These are phyloP conservation scores for Talaromyces sp. DNA, from an alignment of 2,329 filamentous ascomycete genomes.

Conservation along the genomic window DNA sequence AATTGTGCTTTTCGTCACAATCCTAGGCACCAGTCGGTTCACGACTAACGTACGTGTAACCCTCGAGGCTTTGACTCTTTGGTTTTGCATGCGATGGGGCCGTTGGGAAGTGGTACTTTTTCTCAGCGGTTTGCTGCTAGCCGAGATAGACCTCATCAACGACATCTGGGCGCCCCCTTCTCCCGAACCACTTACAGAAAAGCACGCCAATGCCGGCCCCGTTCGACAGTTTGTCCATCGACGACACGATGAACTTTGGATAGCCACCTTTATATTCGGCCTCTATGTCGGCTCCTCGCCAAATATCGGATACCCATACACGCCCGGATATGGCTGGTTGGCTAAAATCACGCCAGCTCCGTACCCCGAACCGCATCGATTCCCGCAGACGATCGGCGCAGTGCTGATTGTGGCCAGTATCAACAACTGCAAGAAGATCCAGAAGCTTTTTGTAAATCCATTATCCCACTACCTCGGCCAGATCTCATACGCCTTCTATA, in stretches of 20 bases:
- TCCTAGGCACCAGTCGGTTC: conserved; percentile 36
- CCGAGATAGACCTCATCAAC: conserved; percentile 37
- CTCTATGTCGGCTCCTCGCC: conserved; percentile 40
- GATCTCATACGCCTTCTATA: conserved; percentile 44
- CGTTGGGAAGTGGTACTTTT: conserved; percentile 41
- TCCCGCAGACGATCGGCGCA: conserved; percentile 39
- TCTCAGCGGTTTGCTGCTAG: conserved; percentile 38
- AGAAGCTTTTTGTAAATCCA: conserved; percentile 35
- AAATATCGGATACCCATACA: conserved; percentile 33
- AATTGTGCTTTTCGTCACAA: conserved; percentile 37
- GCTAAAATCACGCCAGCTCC: conserved; percentile 33
- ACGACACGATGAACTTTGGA: conserved; percentile 29
- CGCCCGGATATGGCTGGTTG: conserved; percentile 38
- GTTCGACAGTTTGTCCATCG: conserved; percentile 16
- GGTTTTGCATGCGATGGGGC: conserved; percentile 38
- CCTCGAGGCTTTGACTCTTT: conserved; percentile 26
- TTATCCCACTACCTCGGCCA: conserved; percentile 43
- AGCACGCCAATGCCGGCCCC: conserved; percentile 20
- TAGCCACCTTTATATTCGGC: conserved; percentile 31
- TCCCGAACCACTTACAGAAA: conserved; percentile 17
- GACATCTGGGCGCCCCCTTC: conserved; percentile 26
- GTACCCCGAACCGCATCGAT: conserved; percentile 40
- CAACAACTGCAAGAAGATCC: conserved; percentile 35
- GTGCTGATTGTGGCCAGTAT: conserved; percentile 38
- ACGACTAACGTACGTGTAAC: conserved; percentile 27